Evolutionary conservation across 2,329 filamentous ascomycete species (phyloP), one percentile per base, ranked within the genome.

Genomic region (Colletotrichum simmondsii): DNA sequence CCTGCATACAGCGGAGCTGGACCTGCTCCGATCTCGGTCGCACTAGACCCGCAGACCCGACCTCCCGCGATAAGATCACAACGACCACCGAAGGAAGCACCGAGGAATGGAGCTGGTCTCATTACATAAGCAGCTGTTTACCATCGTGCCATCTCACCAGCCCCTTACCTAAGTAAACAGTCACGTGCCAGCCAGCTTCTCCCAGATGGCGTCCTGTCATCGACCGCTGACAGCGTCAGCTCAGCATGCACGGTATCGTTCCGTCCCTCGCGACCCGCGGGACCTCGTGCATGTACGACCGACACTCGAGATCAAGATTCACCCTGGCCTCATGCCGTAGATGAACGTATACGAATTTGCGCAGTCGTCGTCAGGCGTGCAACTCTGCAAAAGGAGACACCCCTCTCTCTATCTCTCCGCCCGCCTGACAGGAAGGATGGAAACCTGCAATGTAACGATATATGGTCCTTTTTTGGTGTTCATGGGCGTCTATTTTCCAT

Each of bases 11-110:
- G 60, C 60, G 67, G 67, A 65, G 67, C 28, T 46, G 35, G n/a
- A n/a, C 24, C 5, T 42, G 32, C 65, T 72, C 70, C 70, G 70
- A 72, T 64, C 59, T 72, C 70, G 70, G 65, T 54, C 58, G 35
- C 14, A 32, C 59, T 42, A 10, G 53, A 63, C 56, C 69, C 69
- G 69, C 49, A 52, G 35, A 28, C 28, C 64, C 68, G 68, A 71
- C 52, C 30, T 35, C 37, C 52, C 65, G 65, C 62, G 62, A 66
- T 37, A 59, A 59, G 57, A 32, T 63, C 46, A 37, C 22, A 62
- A 53, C 60, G 35, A 53, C 64, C 64, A 57, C 63, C 46, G 46
- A 57, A 56, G 30, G 46, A 57, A 56, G 30, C 57, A 57, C 69
- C 65, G 69, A 63, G 46, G 26, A 66, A 54, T 26, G 30, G 22